Conservation (phyloP, 805 yeast genomes). For the Cyberlindnera samutprakarnensis region DNA sequence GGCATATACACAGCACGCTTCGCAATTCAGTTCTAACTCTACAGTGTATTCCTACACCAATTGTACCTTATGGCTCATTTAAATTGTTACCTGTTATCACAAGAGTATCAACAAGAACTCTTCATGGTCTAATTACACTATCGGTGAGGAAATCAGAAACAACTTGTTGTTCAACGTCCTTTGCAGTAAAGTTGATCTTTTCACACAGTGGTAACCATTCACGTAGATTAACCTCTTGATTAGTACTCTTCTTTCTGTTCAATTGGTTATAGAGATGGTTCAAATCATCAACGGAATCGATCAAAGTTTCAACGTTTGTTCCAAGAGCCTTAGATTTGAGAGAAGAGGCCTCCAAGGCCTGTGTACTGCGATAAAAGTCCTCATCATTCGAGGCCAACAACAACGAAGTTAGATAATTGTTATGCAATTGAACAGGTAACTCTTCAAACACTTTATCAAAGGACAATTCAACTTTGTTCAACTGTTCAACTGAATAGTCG, state of each 20-base stretch:
- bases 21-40: too few relatives aligned
- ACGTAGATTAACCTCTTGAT: constrained; percentile 10
- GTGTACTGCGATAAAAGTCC: constrained; percentile 15
- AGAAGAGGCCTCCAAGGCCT: constrained; percentile 14
- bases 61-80: too few relatives aligned
- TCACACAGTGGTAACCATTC: constrained; percentile 25
- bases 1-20: too few relatives aligned
- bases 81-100: too few relatives aligned
- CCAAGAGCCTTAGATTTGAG: constrained; percentile 13
- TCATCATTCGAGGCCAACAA: constrained; percentile 32
- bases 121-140: constrained; percentile 17
- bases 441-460: constrained; percentile 66
- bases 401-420: constrained; percentile 58
- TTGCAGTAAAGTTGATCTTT: constrained; percentile 21
- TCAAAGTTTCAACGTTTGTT: constrained; percentile 15
- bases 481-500: constrained; percentile 58
- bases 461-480: constrained; percentile 52
- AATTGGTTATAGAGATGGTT: constrained; percentile 20
- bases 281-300: constrained; percentile 21
- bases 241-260: constrained; percentile 16
- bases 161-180: constrained; percentile 21
- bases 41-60: not conserved
- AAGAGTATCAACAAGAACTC: too few relatives aligned
- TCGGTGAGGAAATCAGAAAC: constrained; percentile 17
- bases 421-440: constrained; percentile 56